Percentiles rank a stretch among this genome's conserved stretches.
Conservation (phyloP, 2,329 filamentous ascomycete genomes). For the Neocatenulostroma microsporum region DNA sequence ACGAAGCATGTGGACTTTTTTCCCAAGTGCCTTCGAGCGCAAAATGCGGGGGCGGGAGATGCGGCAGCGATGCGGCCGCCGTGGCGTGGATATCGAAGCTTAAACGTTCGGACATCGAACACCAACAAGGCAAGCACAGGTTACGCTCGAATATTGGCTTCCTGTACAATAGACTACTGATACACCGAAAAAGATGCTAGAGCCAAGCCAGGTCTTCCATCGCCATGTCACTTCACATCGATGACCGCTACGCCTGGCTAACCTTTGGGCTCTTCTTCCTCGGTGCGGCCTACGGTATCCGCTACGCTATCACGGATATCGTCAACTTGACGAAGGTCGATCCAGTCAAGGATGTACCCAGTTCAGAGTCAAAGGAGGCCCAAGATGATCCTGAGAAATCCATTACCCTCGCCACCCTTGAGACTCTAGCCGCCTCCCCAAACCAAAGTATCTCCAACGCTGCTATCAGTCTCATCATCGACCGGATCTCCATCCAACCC, state of each 20-base stretch:
- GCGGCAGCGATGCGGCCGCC: too few species aligned
- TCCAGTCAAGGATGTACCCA: constrained; percentile 42
- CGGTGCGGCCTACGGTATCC: constrained; percentile 51
- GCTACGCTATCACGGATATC: constrained; percentile 51
- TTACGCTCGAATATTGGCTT: too few species aligned
- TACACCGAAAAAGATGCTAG: too few species aligned
- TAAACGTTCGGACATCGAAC: too few species aligned
- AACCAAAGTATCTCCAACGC: constrained; percentile 38
- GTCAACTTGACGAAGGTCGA: constrained; percentile 57
- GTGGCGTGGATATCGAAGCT: too few species aligned
- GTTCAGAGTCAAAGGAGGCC: not conserved
- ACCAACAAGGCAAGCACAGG: too few species aligned
- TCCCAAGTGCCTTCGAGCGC: too few species aligned
- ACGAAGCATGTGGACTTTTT: too few species aligned
- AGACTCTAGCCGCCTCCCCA: constrained; percentile 33
- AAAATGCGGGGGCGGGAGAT: too few species aligned
- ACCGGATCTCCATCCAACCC: too few species aligned
- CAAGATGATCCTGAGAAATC: not conserved
- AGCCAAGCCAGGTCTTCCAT: too few species aligned
- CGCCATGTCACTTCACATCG: constrained; percentile 31
- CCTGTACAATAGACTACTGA: too few species aligned
- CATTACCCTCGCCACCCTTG: constrained; percentile 36
- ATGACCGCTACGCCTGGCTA: constrained; percentile 42
- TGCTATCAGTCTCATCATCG: constrained; percentile 22
- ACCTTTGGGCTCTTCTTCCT: constrained; percentile 50